Evolutionary conservation across 495 filamentous ascomycete genomes (phyloP).

Genomic region (Mycothermus thermophilus): DNA sequence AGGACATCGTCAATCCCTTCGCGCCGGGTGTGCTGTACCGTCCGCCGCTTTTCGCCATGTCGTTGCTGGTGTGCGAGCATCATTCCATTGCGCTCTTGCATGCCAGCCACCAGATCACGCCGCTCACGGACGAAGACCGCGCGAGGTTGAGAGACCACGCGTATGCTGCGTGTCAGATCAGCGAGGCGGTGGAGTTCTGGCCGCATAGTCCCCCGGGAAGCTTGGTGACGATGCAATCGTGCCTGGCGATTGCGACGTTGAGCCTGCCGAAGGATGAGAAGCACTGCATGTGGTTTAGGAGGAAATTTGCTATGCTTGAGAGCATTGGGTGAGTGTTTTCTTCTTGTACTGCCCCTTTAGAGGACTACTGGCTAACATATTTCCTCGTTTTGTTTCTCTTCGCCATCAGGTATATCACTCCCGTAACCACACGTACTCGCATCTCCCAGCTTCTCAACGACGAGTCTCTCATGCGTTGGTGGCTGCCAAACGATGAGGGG

Average conservation of each 20-base stretch:
- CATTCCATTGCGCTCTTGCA: conserved; percentile 69
- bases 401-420: conserved; percentile 60
- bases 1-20: conserved; percentile 63
- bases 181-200: conserved; percentile 63
- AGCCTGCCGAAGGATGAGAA: conserved; percentile 60
- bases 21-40: conserved; percentile 50
- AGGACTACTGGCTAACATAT: not conserved
- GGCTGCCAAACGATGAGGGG: conserved; percentile 71
- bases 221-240: conserved; percentile 59
- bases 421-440: conserved; percentile 53
- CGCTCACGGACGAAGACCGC: conserved; percentile 35
- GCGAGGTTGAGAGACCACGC: conserved; percentile 46
- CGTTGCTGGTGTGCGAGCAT: conserved; percentile 64
- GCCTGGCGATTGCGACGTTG: conserved; percentile 58
- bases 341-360: not conserved
- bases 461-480: conserved; percentile 61
- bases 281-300: conserved; percentile 71
- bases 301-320: conserved; percentile 68
- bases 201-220: conserved; percentile 55
- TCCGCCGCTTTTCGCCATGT: conserved; percentile 54
- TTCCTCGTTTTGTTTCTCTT: not conserved
- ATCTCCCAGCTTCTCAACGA: conserved; percentile 61
- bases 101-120: conserved; percentile 51
- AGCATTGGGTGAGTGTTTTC: conserved; percentile 55
- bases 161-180: conserved; percentile 56